Conservation (phyloP, 495 filamentous ascomycete species). For the Hamigera avellanea region DNA sequence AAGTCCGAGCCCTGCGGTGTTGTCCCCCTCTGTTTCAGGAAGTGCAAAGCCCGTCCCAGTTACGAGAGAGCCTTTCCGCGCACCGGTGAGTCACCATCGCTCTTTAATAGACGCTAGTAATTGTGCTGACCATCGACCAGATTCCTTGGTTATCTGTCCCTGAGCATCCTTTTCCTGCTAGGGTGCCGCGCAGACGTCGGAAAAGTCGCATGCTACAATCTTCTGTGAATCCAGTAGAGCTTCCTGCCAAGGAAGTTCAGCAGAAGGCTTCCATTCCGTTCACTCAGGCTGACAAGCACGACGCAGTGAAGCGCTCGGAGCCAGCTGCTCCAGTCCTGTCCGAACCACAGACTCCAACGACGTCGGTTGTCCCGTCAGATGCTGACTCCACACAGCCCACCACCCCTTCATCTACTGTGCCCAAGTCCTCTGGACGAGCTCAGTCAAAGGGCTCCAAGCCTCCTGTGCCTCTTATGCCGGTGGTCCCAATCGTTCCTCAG, state of each 20-base stretch:
- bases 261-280: constrained; percentile 3
- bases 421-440: constrained; percentile 16
- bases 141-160: constrained; percentile 77
- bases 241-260: constrained; percentile 33
- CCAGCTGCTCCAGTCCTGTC: constrained; percentile 26
- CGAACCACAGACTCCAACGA: constrained; percentile 55
- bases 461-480: constrained; percentile 50
- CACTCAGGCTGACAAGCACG: constrained; percentile 11
- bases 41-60: constrained; percentile 12
- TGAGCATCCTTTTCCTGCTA: constrained; percentile 51
- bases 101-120: not conserved
- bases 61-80: constrained; percentile 38
- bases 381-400: constrained; percentile 56
- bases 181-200: constrained; percentile 29
- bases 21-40: constrained; percentile 20
- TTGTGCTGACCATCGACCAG: constrained; percentile 4
- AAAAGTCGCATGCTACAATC: constrained; percentile 25
- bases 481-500: constrained; percentile 57
- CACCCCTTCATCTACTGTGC: constrained; percentile 48
- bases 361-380: constrained; percentile 56
- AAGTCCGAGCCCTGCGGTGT: constrained; percentile 16
- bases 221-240: constrained; percentile 28
- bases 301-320: constrained; percentile 10
- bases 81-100: constrained; percentile 45
- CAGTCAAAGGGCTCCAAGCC: constrained; percentile 36